Evolutionary conservation across 176 grass and related monocot genomes (phyloP).

Genomic region (maize (Zea mays)): DNA sequence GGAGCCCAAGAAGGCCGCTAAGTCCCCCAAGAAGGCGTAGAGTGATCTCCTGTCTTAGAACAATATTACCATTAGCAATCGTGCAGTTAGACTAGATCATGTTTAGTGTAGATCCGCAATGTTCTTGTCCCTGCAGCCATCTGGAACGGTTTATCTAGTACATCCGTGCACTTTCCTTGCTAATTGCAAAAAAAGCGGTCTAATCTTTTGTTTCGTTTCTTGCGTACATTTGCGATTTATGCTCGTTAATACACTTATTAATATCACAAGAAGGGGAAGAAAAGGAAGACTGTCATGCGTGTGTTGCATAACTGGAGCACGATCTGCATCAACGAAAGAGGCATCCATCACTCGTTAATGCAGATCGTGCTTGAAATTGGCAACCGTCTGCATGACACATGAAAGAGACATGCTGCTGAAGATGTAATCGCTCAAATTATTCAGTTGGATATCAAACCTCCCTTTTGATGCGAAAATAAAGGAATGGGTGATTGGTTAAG

Average conservation of each 20-base stretch:
- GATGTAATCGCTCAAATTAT: conserved; percentile 39
- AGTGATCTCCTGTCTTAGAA: too few species aligned
- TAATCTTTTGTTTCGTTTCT: too few species aligned
- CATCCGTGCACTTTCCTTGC: not conserved
- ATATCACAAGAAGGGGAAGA: not conserved
- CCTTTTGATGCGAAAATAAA: conserved; percentile 60
- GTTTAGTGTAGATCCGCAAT: not conserved
- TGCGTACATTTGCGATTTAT: too few species aligned
- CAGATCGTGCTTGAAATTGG: conserved; percentile 94
- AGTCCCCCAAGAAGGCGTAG: conserved; percentile 52
- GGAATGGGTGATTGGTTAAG: conserved; percentile 89
- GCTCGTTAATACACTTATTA: not conserved
- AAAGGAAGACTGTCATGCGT: too few species aligned
- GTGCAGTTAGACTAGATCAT: not conserved
- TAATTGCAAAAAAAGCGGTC: too few species aligned
- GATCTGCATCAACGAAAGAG: not conserved
- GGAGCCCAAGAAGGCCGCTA: conserved; percentile 50
- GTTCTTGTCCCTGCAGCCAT: not conserved
- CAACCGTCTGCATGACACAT: conserved; percentile 73
- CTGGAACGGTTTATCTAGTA: not conserved
- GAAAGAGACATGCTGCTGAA: conserved; percentile 56
- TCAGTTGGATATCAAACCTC: conserved; percentile 79
- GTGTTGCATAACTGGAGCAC: too few species aligned
- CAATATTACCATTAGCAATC: not conserved
- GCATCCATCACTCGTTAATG: not conserved